Base-by-base conservation (phyloP, 1,284 basidiomycete genomes). In the Ceratobasidium papillatum region DNA sequence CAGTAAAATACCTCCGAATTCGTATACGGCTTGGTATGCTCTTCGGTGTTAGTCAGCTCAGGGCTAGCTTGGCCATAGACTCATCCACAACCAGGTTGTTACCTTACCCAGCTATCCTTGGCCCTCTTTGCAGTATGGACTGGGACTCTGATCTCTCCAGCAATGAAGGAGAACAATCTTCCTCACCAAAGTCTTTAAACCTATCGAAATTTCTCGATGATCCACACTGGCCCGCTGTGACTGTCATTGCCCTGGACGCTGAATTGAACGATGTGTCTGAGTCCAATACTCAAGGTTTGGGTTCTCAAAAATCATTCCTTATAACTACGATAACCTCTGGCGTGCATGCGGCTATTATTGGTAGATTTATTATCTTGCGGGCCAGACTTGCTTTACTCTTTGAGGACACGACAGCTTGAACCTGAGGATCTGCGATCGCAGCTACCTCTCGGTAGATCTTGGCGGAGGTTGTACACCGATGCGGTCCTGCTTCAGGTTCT, bases 261-360 rank as follows among this genome's bases (percentile, higher is more conserved):
- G 54, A 71, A 22, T 12, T 49, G 27, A 19, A 49, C 12, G 34
- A 71, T 19, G 9, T 41, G 19, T 45, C 56, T 22, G 54, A 71
- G n/a, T 14, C 56, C 17, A 71, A 71, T 36, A 71, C 68, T 22
- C 68, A 59, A 71, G 68, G 68, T 71, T 56, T 32, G 68, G 43
- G 19, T 22, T 36, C 49, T 25, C 19, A 32, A 8, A 3, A n/a
- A 17, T n/a, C n/a, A 27, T 27, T 27, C 11, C 27, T 8, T 1
- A 14, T 22, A 5, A 1, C 7, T 27, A 51, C 4, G 38, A 14
- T 52, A 52, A 52, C 47, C 51, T 11, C 34, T 17, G 9, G 22
- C n/a, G 38, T 32, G 7, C 27, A 4, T 32, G 17, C 52, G 19
- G 7, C 30, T 61, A 3, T 5, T 22, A 2, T 32, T 36, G 41